phyloP scores from a whole-genome alignment of 306 rosid species.

The Myrica gale region DNA sequence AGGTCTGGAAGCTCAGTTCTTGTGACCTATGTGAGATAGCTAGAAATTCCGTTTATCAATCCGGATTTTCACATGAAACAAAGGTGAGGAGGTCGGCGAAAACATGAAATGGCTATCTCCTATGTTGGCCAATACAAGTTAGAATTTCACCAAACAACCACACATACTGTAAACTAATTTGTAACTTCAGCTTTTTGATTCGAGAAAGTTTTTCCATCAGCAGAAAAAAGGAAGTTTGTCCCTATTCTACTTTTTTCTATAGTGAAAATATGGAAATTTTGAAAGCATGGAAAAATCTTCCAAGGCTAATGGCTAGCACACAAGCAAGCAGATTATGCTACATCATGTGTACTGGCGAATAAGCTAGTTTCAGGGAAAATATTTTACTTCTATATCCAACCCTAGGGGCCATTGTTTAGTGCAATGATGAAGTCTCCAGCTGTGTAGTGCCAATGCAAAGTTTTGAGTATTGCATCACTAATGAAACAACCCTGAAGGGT shows the following conservation, averaged over 20 bases:
- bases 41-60: slow-evolving; percentile 84
- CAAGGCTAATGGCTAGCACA: background rate
- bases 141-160: background rate
- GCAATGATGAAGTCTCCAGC: background rate
- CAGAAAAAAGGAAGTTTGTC: too few relatives aligned
- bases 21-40: slow-evolving; percentile 87
- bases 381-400: background rate
- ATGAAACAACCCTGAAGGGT: background rate
- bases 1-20: slow-evolving; percentile 88
- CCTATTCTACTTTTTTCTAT: background rate
- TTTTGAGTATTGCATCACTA: background rate
- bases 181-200: background rate
- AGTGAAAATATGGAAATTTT: background rate
- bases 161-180: background rate
- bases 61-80: slow-evolving; percentile 75
- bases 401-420: background rate
- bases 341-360: background rate
- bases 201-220: background rate
- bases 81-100: slow-evolving; percentile 54
- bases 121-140: background rate
- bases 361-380: too few relatives aligned
- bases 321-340: background rate
- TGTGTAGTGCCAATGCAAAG: background rate
- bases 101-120: background rate
- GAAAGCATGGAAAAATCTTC: background rate